Evolutionary conservation across 495 filamentous ascomycete species (phyloP).

Genomic region (Elasticomyces elasticus): DNA sequence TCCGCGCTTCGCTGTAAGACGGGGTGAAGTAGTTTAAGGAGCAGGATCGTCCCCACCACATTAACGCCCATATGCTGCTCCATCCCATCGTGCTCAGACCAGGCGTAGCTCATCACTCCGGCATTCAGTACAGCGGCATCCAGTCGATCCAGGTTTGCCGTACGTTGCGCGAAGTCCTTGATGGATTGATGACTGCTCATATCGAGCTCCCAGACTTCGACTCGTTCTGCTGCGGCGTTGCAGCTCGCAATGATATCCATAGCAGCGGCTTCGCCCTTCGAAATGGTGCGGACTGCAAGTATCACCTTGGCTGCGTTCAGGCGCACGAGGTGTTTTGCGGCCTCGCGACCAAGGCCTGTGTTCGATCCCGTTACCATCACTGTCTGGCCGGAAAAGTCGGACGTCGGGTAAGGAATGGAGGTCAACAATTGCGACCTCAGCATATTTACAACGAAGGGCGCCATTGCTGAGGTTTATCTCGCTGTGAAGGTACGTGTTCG

Average conservation of each 20-base stretch:
- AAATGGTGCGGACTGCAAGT: slow-evolving; percentile 19
- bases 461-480: too few species aligned
- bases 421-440: slow-evolving; percentile 12
- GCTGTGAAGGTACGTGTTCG: too few species aligned
- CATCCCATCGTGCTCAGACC: too few species aligned
- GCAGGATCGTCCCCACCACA: too few species aligned
- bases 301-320: slow-evolving; percentile 21
- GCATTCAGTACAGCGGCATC: slow-evolving; percentile 29
- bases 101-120: too few species aligned
- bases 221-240: not conserved
- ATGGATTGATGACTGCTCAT: slow-evolving; percentile 42
- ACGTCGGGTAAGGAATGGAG: slow-evolving; percentile 1
- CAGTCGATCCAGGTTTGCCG: slow-evolving; percentile 32
- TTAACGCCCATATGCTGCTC: too few species aligned
- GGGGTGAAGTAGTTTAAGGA: too few species aligned
- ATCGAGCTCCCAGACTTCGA: slow-evolving; percentile 47
- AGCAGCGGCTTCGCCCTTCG: slow-evolving; percentile 21
- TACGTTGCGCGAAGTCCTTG: slow-evolving; percentile 36
- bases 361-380: slow-evolving; percentile 47
- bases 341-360: slow-evolving; percentile 30
- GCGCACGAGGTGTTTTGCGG: slow-evolving; percentile 17
- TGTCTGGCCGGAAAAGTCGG: slow-evolving; percentile 32
- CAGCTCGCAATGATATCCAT: slow-evolving; percentile 8
- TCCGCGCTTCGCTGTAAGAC: too few species aligned
- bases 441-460: too few species aligned